Base-by-base conservation (phyloP, 176 grass and related monocot species). In the Olyra latifolia region DNA sequence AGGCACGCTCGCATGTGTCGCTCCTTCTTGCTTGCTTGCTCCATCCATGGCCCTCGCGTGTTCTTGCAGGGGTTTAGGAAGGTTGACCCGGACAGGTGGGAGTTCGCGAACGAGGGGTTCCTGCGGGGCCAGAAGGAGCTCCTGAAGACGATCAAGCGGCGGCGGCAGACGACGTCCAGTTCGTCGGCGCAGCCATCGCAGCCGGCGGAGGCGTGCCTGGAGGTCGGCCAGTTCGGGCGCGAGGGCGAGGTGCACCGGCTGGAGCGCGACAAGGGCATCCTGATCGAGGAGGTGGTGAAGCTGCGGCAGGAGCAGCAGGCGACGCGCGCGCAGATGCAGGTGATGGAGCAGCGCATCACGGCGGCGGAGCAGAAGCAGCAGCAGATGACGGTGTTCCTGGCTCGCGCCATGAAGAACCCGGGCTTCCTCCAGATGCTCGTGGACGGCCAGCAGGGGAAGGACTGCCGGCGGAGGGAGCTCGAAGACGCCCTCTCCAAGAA, bases 61-160 rank as follows among this genome's bases (percentile, higher is more conserved):
- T 41, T 49, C 19, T 80, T 61, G 72, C 83, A 94, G 95, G 95
- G 95, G 38, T 98, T 98, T 57, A 94, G 86, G 84, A 98, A 98
- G 84, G 83, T 98, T 29, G 92, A 94, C 58, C 88, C 86, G 19
- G 92, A 94, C 72, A 88, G 79, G 44, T 98, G 95, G 95, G 95
- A 98, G 80, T 94, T 94, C 83, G 95, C 90, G 61, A 94, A 88
- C 28, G 92, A 92, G 78, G 92, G 88, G 68, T 98, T 98, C 78
- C 69, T 94, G 10, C 85, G 92, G 35, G 91, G 87, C 5, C 81
- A 83, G 86, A 87, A 87, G 77, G 92, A 94, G 19, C 90, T 98
- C 9, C 82, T 94, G 10, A 98, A 80, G 76, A 91, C 68, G 76
- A 98, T 98, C 80, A 94, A 78, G 80, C 87, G 95, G 23, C 80